Evolutionary conservation across 345 rosid genomes (phyloP).

Genomic region (Balakata baccata): DNA sequence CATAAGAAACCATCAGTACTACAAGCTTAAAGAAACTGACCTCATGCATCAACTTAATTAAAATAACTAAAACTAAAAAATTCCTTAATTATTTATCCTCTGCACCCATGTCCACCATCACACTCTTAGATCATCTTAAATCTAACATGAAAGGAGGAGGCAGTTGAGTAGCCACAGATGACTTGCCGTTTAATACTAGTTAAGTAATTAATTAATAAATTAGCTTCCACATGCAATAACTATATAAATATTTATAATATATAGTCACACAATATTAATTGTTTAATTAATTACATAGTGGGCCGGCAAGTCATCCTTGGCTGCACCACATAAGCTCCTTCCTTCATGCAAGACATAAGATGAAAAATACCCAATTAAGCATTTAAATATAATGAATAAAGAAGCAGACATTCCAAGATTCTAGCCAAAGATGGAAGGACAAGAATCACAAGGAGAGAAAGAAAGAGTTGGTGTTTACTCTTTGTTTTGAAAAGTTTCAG

Average conservation of each 20-base stretch:
- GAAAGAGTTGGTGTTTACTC: slow-evolving; percentile 1
- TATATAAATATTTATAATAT: too few species aligned
- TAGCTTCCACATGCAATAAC: background rate
- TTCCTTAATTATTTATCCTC: too few species aligned
- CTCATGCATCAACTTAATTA: too few species aligned
- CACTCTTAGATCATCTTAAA: slow-evolving; percentile 38
- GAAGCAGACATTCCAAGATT: background rate
- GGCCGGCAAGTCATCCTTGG: slow-evolving; percentile 90
- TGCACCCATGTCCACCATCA: background rate
- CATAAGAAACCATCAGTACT: too few species aligned
- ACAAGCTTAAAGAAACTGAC: too few species aligned
- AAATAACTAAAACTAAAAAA: too few species aligned
- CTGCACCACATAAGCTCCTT: slow-evolving; percentile 47
- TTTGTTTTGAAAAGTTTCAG: background rate
- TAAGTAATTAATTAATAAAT: background rate
- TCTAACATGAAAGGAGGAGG: slow-evolving; percentile 62
- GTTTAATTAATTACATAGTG: too few species aligned
- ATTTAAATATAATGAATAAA: background rate
- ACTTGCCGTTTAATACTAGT: slow-evolving; percentile 43
- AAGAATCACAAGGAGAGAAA: slow-evolving; percentile 31
- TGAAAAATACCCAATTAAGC: slow-evolving; percentile 18
- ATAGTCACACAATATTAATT: too few species aligned
- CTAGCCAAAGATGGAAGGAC: background rate
- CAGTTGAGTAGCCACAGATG: slow-evolving; percentile 49
- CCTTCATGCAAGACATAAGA: slow-evolving; percentile 60